A percentile compares a stretch with the other conserved stretches of the same genome.
phyloP scores from a whole-genome alignment of 371 early-diverging fungal genomes.

The Smittium mucronatum region DNA sequence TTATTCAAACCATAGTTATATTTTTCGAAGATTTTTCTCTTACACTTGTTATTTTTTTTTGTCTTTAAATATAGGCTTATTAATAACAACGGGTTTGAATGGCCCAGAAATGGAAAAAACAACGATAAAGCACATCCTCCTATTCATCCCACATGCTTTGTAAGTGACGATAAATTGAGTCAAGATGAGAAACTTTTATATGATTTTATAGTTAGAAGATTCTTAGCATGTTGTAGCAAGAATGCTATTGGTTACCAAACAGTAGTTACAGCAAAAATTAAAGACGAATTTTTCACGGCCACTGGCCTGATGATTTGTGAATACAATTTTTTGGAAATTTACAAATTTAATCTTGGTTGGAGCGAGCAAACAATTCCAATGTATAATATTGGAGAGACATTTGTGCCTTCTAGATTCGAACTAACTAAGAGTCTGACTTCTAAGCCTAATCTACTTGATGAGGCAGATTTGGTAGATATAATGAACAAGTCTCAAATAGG shows the following conservation, averaged over 20 bases:
- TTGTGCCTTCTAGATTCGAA: constrained; percentile 49
- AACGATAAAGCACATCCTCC: constrained; percentile 99
- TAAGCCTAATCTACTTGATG: constrained; percentile 75
- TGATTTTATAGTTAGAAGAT: constrained; percentile 86
- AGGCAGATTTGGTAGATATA: constrained; percentile 83
- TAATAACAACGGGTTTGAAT: constrained; percentile 54
- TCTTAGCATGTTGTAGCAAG: constrained; percentile 88
- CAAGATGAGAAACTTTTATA: constrained; percentile 70
- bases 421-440: constrained; percentile 63
- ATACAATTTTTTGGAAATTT: constrained; percentile 91
- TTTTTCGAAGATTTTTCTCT: background rate
- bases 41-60: background rate
- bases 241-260: constrained; percentile 92
- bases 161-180: constrained; percentile 35
- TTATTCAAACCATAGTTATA: too few species aligned
- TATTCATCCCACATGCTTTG: constrained; percentile 88
- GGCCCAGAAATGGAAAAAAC: constrained; percentile 79
- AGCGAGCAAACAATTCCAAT: constrained; percentile 50
- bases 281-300: constrained; percentile 20
- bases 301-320: constrained; percentile 64
- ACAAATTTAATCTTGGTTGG: constrained; percentile 87
- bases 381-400: constrained; percentile 58
- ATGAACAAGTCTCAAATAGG: constrained; percentile 99
- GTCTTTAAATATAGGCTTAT: constrained; percentile 26
- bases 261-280: constrained; percentile 26